phyloP scores from a whole-genome alignment of 2,329 filamentous ascomycete genomes.

The Phialophora chinensis region DNA sequence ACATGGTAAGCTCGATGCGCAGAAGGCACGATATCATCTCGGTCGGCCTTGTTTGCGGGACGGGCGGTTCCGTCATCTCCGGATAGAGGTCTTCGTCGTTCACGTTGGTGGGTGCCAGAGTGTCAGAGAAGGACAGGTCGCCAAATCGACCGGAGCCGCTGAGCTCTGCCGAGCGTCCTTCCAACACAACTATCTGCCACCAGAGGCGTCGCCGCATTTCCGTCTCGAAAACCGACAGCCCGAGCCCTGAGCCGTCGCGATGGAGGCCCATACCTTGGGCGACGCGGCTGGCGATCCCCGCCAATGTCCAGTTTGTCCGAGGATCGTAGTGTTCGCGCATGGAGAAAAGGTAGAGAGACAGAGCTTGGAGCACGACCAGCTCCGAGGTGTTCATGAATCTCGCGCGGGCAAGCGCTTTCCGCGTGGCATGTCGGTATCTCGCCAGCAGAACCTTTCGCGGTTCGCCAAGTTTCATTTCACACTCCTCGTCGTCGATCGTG shows the following conservation, averaged over 20 bases:
- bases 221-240: slow-evolving; percentile 59
- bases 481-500: slow-evolving; percentile 49
- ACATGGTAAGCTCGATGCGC: slow-evolving; percentile 66
- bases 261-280: slow-evolving; percentile 46
- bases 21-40: slow-evolving; percentile 66
- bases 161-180: slow-evolving; percentile 42
- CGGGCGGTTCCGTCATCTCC: slow-evolving; percentile 55
- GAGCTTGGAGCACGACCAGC: slow-evolving; percentile 66
- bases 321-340: slow-evolving; percentile 53
- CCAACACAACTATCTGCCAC: slow-evolving; percentile 57
- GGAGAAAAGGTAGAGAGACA: slow-evolving; percentile 66
- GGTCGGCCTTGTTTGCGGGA: slow-evolving; percentile 57
- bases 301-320: slow-evolving; percentile 54
- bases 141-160: slow-evolving; percentile 40
- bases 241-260: slow-evolving; percentile 54
- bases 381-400: slow-evolving; percentile 68
- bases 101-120: slow-evolving; percentile 57
- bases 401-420: slow-evolving; percentile 67
- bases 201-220: slow-evolving; percentile 49
- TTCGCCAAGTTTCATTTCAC: slow-evolving; percentile 59
- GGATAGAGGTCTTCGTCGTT: slow-evolving; percentile 60
- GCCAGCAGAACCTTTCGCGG: slow-evolving; percentile 56
- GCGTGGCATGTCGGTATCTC: slow-evolving; percentile 66
- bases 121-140: slow-evolving; percentile 44
- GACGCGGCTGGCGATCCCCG: slow-evolving; percentile 50